phyloP scores from a whole-genome alignment of 192 early-diverging fungal genomes.

The Umbelopsis ramanniana region DNA sequence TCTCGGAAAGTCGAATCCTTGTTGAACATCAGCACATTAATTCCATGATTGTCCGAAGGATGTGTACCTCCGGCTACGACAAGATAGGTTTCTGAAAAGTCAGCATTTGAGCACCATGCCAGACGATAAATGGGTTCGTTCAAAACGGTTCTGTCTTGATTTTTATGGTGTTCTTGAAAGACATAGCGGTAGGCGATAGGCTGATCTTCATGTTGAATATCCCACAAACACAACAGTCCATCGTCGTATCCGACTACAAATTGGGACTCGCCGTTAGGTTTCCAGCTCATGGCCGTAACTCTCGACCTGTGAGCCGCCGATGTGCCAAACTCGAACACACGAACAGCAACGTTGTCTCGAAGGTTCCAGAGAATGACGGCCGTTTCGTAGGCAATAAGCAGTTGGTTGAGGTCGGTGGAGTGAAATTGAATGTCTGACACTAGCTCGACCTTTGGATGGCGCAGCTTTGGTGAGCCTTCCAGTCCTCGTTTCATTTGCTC shows the following conservation, averaged over 20 bases:
- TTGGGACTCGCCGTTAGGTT: constrained; percentile 46
- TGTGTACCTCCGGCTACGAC: constrained; percentile 50
- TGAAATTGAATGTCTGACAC: constrained; percentile 53
- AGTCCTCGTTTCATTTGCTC: not conserved
- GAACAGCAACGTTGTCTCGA: constrained; percentile 40
- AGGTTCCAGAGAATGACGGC: constrained; percentile 57
- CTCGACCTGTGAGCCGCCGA: constrained; percentile 21
- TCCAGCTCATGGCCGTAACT: constrained; percentile 50
- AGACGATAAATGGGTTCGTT: constrained; percentile 52
- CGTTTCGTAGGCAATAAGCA: constrained; percentile 58
- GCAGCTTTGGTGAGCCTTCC: not conserved
- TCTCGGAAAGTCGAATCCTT: constrained; percentile 37
- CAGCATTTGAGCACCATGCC: constrained; percentile 42
- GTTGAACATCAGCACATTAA: constrained; percentile 47
- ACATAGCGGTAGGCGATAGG: constrained; percentile 36
- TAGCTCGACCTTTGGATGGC: constrained; percentile 27
- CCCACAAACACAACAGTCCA: constrained; percentile 53
- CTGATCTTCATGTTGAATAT: constrained; percentile 30
- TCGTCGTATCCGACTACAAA: constrained; percentile 55
- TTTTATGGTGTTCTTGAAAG: constrained; percentile 27
- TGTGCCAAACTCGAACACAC: constrained; percentile 34
- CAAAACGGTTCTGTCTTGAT: constrained; percentile 15
- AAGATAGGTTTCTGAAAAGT: constrained; percentile 40
- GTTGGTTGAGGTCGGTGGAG: constrained; percentile 52
- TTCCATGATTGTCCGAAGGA: constrained; percentile 43